A percentile compares a stretch with the other conserved stretches of the same genome.
Conservation (phyloP, 2,329 filamentous ascomycete genomes). For the Pseudocercospora eumusae region DNA sequence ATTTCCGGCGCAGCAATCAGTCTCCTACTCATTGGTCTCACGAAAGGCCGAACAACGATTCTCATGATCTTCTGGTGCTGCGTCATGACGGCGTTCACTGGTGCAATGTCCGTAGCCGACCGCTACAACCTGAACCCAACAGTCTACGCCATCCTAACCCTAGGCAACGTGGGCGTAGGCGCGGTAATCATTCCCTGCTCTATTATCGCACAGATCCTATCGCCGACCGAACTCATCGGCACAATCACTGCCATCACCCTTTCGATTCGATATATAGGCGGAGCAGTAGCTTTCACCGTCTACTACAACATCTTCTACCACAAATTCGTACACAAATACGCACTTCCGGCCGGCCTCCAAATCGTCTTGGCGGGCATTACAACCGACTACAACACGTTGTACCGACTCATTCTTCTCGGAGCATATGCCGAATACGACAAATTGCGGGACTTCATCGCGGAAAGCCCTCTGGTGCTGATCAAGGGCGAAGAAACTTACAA, state of each 20-base stretch:
- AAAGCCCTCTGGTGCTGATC: constrained; percentile 11
- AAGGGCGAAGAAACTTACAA: constrained; percentile 27
- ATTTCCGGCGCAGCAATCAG: constrained; percentile 62
- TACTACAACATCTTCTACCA: constrained; percentile 56
- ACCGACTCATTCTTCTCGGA: constrained; percentile 23
- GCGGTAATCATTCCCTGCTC: constrained; percentile 67
- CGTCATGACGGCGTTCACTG: constrained; percentile 63
- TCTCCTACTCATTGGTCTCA: constrained; percentile 59
- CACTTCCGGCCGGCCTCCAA: constrained; percentile 13
- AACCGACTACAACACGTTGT: constrained; percentile 20
- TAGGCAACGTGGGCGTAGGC: constrained; percentile 66
- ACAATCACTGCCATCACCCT: constrained; percentile 68
- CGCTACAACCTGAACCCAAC: constrained; percentile 29
- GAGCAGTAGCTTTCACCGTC: constrained; percentile 54
- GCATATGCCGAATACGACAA: constrained; percentile 23
- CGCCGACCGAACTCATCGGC: constrained; percentile 67
- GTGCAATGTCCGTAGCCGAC: constrained; percentile 32
- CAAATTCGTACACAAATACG: constrained; percentile 34
- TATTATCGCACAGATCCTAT: constrained; percentile 67
- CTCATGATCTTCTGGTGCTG: constrained; percentile 61
- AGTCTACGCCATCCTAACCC: constrained; percentile 52
- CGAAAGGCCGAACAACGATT: constrained; percentile 60
- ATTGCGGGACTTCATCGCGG: constrained; percentile 19
- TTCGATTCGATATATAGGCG: constrained; percentile 66
- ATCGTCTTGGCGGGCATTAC: constrained; percentile 17